Evolutionary conservation across 2,329 filamentous ascomycete genomes (phyloP).

Genomic region (Boeremia exigua): DNA sequence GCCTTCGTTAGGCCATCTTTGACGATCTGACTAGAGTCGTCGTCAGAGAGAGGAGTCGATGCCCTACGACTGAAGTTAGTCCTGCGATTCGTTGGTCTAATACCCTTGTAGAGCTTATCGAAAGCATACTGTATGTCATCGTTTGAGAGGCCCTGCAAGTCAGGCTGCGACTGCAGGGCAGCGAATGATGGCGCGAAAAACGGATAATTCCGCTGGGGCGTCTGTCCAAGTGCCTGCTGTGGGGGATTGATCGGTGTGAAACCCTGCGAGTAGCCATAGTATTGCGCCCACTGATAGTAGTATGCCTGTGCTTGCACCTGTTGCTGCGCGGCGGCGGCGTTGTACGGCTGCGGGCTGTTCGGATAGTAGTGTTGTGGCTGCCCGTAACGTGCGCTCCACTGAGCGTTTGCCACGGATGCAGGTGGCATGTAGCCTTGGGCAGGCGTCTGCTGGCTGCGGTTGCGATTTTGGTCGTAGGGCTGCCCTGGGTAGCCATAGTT

Average conservation of each 20-base stretch:
- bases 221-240: conserved; percentile 18
- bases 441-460: conserved; percentile 13
- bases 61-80: conserved; percentile 24
- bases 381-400: conserved; percentile 7
- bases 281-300: conserved; percentile 30
- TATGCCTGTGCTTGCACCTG: conserved; percentile 26
- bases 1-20: conserved; percentile 17
- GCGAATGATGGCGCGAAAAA: conserved; percentile 21
- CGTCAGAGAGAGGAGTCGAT: conserved; percentile 21
- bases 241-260: conserved; percentile 16
- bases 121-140: conserved; percentile 30
- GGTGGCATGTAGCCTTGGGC: conserved; percentile 9
- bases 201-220: conserved; percentile 16
- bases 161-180: conserved; percentile 22
- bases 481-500: conserved; percentile 19
- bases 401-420: conserved; percentile 9
- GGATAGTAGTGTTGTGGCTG: conserved; percentile 19
- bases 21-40: neutral
- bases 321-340: conserved; percentile 20
- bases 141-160: conserved; percentile 17
- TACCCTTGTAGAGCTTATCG: conserved; percentile 19
- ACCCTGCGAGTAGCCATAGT: conserved; percentile 15
- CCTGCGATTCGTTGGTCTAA: conserved; percentile 17
- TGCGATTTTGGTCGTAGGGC: conserved; percentile 15
- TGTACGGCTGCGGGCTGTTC: conserved; percentile 13